Evolutionary conservation across 1,284 basidiomycete species (phyloP), one percentile per base, ranked within the genome.

Genomic region (Ustilago shanxiensis): DNA sequence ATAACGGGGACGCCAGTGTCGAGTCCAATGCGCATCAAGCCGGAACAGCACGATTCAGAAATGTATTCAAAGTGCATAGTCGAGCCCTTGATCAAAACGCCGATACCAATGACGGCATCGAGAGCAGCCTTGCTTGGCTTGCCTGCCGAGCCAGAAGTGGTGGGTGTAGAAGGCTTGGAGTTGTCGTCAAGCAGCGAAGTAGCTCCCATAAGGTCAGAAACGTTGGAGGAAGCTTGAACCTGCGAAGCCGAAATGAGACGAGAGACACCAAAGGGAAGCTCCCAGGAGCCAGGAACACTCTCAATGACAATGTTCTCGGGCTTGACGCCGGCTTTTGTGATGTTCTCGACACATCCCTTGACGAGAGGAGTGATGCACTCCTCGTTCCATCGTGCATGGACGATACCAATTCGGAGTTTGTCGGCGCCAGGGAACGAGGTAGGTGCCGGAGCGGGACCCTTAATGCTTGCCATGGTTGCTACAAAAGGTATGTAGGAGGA

Each of bases 1-100:
- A 99, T 93, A 82, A 99, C 94, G 0, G 96, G 96, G n/a, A 93
- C 90, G 22, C 94, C 93, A 2, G 92, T 92, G 87, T 99, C 95
- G 79, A 98, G 88, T 85, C 95, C 94, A 28, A 98, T 90, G 76
- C 91, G 90, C 96, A 98, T 99, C 79, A 99, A 89, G 41, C 92
- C 95, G 82, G 96, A 92, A 50, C 93, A 92, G 68, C 97, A 94
- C 64, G 91, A 90, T 80, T 98, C 95, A 85, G 91, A 94, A 87
- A 99, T 99, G 89, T 99, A 99, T 70, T 86, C 85, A 62, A 84
- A 85, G 74, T 86, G 83, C 84, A 85, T 84, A 8, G 82, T 85
- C 24, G 76, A 79, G 11, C 84, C 96, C 87, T 99, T 99, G 90
- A 99, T 98, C 85, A 99, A 91, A 51, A 95, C 94, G 11, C 96